Percentiles rank a stretch among this genome's conserved stretches.
Conservation (phyloP, 768 basidiomycete genomes). For the Lactarius akahatsu region DNA sequence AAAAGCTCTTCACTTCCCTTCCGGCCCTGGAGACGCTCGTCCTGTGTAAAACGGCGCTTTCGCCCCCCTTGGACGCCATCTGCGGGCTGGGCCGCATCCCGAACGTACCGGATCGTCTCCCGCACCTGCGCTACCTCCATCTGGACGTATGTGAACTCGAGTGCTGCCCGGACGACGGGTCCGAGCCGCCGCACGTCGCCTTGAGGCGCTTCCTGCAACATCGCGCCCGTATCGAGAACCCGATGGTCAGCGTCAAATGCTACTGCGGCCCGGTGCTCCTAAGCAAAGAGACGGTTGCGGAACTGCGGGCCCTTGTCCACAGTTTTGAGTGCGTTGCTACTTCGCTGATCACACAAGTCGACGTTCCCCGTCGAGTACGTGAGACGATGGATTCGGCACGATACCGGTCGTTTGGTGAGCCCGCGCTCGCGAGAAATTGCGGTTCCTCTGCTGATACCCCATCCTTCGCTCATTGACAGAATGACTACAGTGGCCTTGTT, state of each 20-base stretch:
- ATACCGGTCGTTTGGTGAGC: conserved; percentile 12
- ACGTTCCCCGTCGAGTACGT: conserved; percentile 3
- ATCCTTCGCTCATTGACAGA: not conserved
- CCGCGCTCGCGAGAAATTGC: not conserved
- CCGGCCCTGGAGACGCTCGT: conserved; percentile 4
- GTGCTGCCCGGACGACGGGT: not conserved
- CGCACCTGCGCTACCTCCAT: conserved; percentile 5
- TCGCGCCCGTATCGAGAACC: conserved; percentile 9
- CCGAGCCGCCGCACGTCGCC: not conserved
- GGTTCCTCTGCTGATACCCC: not conserved
- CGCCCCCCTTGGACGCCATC: not conserved
- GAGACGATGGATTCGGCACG: conserved; percentile 5
- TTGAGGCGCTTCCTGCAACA: conserved; percentile 5
- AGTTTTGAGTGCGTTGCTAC: conserved; percentile 4
- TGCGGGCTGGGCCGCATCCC: not conserved
- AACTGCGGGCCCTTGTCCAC: conserved; percentile 5
- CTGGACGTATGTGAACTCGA: conserved; percentile 7
- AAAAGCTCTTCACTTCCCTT: not conserved
- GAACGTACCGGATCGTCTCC: conserved; percentile 18
- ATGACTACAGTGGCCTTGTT: not conserved
- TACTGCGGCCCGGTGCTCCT: conserved; percentile 14
- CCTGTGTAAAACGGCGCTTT: not conserved
- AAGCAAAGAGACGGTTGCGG: conserved; percentile 3
- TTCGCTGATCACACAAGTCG: not conserved
- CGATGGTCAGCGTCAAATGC: conserved; percentile 9